phyloP scores from a whole-genome alignment of 306 rosid genomes.

The Medicago truncatula region MtrunA17r5.0-ANR NC_053044.1:51360001-51360500 shows the following conservation, averaged over 20 bases:
- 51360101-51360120: conserved; percentile 55
- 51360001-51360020: conserved; percentile 63
- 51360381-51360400: conserved; percentile 75
- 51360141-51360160: conserved; percentile 59
- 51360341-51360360: conserved; percentile 55
- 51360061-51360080: conserved; percentile 62
- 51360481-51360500: conserved; percentile 45
- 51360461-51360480: conserved; percentile 40
- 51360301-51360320: conserved; percentile 55
- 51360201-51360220: conserved; percentile 86
- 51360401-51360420: conserved; percentile 60
- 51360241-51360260: conserved; percentile 82
- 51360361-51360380: conserved; percentile 61
- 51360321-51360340: conserved; percentile 67
- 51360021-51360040: conserved; percentile 76
- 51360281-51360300: conserved; percentile 68
- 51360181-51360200: conserved; percentile 85
- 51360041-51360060: conserved; percentile 88
- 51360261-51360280: conserved; percentile 64
- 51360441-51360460: conserved; percentile 55
- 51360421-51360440: conserved; percentile 67
- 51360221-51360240: conserved; percentile 95
- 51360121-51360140: conserved; percentile 52
- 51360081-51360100: conserved; percentile 63
- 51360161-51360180: conserved; percentile 75